phyloP scores from a whole-genome alignment of 169 alveolate genomes.

The Plasmodium fragile region DNA sequence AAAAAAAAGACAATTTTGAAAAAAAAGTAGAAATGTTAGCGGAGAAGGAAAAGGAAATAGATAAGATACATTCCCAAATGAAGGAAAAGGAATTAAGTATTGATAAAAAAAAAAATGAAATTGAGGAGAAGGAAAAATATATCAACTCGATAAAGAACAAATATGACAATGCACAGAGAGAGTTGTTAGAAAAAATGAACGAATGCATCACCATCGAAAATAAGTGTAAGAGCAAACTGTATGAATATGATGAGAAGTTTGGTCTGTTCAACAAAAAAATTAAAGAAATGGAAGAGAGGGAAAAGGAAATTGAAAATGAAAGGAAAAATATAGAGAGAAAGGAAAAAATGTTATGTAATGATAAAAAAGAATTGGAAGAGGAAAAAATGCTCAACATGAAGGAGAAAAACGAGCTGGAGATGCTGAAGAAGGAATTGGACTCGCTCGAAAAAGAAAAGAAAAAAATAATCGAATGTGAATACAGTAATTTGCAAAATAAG shows the following conservation, averaged over 20 bases:
- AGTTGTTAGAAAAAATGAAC: conserved; percentile 64
- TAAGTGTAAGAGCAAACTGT: conserved; percentile 64
- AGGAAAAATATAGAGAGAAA: conserved; percentile 60
- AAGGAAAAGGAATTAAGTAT: conserved; percentile 45
- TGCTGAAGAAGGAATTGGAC: conserved; percentile 67
- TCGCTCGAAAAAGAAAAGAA: conserved; percentile 68
- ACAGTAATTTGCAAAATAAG: conserved; percentile 55
- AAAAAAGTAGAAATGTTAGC: conserved; percentile 70
- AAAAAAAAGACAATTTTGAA: conserved; percentile 71
- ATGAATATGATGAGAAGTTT: conserved; percentile 73
- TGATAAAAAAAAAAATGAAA: conserved; percentile 44
- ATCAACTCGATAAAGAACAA: conserved; percentile 53
- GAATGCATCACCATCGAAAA: conserved; percentile 72
- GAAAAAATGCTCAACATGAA: conserved; percentile 47
- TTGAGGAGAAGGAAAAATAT: conserved; percentile 71
- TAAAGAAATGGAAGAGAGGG: conserved; percentile 73
- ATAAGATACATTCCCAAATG: conserved; percentile 64
- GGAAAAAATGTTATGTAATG: conserved; percentile 49
- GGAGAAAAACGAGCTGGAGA: conserved; percentile 67
- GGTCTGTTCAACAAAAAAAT: conserved; percentile 64
- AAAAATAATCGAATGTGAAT: conserved; percentile 62
- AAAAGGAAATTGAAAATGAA: conserved; percentile 56
- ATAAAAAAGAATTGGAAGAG: conserved; percentile 61
- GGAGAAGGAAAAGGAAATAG: conserved; percentile 70
- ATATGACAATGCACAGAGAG: conserved; percentile 71